phyloP scores from a whole-genome alignment of 768 basidiomycete genomes.

The Lactarius sp. region DNA sequence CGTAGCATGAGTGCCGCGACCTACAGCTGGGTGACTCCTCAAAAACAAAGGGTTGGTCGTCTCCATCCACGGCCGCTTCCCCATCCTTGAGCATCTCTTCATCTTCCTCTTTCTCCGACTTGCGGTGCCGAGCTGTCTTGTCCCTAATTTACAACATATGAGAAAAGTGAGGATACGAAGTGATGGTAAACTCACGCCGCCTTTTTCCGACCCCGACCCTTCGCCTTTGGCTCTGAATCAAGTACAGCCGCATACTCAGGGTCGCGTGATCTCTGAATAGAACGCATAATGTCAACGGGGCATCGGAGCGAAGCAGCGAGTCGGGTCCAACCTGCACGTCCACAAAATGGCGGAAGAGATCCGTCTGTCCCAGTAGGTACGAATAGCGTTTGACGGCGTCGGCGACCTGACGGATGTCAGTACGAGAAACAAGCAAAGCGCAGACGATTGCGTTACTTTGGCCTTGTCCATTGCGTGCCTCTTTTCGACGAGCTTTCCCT shows the following conservation, averaged over 20 bases:
- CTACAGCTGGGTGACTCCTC: constrained; percentile 89
- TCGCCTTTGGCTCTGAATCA: constrained; percentile 80
- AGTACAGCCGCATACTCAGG: constrained; percentile 89
- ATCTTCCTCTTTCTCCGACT: constrained; percentile 98
- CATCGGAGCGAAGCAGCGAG: too few species aligned
- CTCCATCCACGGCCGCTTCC: constrained; percentile 70
- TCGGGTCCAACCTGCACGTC: constrained; percentile 74
- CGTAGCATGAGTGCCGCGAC: not conserved
- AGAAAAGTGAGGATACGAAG: not conserved
- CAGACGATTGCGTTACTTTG: constrained; percentile 47
- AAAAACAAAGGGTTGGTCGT: constrained; percentile 90
- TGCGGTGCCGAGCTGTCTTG: constrained; percentile 76
- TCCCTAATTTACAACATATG: constrained; percentile 44
- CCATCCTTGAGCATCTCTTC: constrained; percentile 90
- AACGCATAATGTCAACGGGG: not conserved
- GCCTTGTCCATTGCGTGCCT: constrained; percentile 85
- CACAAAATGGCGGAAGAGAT: constrained; percentile 96
- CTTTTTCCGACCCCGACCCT: constrained; percentile 83
- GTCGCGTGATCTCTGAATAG: constrained; percentile 65
- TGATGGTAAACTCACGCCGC: constrained; percentile 44
- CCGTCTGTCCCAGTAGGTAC: constrained; percentile 96
- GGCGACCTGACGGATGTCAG: constrained; percentile 50
- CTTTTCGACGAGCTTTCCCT: constrained; percentile 63
- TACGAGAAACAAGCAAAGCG: not conserved
- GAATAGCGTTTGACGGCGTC: constrained; percentile 96